phyloP scores from a whole-genome alignment of 2,329 filamentous ascomycete genomes.

The Microcyclospora pomicola region DNA sequence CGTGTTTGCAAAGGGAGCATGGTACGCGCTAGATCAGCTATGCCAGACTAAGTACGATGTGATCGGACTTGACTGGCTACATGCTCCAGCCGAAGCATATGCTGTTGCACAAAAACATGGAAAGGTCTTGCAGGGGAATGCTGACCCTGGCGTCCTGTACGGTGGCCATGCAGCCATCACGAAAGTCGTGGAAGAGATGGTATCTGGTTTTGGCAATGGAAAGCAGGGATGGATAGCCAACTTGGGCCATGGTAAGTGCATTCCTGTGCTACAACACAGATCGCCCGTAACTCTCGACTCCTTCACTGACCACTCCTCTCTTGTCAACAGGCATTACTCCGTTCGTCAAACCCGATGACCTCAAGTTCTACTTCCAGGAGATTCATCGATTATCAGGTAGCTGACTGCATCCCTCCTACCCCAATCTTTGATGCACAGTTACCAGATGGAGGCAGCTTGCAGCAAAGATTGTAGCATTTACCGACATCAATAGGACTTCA shows the following conservation, averaged over 20 bases:
- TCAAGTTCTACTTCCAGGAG: conserved; percentile 90
- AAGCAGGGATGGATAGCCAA: conserved; percentile 96
- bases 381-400: conserved; percentile 46
- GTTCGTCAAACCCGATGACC: conserved; percentile 80
- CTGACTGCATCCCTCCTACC: conserved; percentile 15
- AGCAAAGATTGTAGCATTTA: conserved; percentile 5
- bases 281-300: not conserved
- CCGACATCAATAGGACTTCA: conserved; percentile 20
- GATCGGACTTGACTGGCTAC: conserved; percentile 87
- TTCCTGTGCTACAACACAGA: not conserved
- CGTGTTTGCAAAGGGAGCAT: conserved; percentile 94
- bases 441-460: conserved; percentile 1
- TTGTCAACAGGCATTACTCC: conserved; percentile 64
- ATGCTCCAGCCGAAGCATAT: conserved; percentile 74
- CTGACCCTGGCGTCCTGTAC: conserved; percentile 86
- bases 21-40: conserved; percentile 80
- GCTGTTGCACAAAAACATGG: conserved; percentile 55
- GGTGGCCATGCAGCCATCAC: conserved; percentile 73
- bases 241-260: conserved; percentile 68
- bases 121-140: conserved; percentile 85
- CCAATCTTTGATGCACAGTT: conserved; percentile 1
- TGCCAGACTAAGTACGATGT: conserved; percentile 87
- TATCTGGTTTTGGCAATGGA: conserved; percentile 66
- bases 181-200: conserved; percentile 69
- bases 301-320: not conserved